Evolutionary conservation across 345 rosid species (phyloP).

Genomic region (Toxicodendron radicans): DNA sequence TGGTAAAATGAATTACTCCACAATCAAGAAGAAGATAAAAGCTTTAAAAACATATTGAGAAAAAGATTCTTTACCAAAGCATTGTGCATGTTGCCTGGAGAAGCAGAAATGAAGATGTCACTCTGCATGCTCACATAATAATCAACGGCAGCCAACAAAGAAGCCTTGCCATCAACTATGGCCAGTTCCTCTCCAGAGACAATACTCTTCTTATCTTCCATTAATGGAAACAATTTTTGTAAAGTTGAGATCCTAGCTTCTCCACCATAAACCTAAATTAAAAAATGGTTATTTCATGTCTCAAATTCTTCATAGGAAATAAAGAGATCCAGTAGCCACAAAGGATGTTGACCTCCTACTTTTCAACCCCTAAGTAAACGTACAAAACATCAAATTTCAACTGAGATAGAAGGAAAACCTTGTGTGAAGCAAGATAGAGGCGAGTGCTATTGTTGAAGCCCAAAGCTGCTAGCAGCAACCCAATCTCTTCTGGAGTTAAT

Average conservation of each 20-base stretch:
- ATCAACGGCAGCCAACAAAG: conserved; percentile 87
- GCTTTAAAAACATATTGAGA: background rate
- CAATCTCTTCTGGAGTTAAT: conserved; percentile 94
- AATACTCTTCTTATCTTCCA: conserved; percentile 94
- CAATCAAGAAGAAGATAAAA: background rate
- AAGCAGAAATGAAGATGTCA: conserved; percentile 89
- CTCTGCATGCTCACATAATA: conserved; percentile 92
- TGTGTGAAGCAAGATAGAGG: conserved; percentile 93
- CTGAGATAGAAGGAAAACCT: conserved; percentile 38
- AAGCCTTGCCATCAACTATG: conserved; percentile 72
- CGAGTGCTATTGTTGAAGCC: conserved; percentile 84
- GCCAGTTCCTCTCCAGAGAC: conserved; percentile 62
- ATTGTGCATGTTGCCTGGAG: conserved; percentile 99
- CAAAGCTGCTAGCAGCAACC: conserved; percentile 79
- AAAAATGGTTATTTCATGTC: background rate
- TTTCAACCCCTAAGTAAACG: background rate
- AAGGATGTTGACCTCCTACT: background rate
- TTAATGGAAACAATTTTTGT: conserved; percentile 67
- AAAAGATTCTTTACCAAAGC: conserved; percentile 57
- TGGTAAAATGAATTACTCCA: background rate
- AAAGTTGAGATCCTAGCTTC: conserved; percentile 74
- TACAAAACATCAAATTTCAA: background rate
- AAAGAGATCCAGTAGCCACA: background rate
- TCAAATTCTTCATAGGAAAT: background rate
- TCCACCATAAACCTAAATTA: conserved; percentile 82